These are phyloP conservation scores for Blastosporella zonata DNA, from an alignment of 1,284 basidiomycete species.

Conservation along the genomic window DNA sequence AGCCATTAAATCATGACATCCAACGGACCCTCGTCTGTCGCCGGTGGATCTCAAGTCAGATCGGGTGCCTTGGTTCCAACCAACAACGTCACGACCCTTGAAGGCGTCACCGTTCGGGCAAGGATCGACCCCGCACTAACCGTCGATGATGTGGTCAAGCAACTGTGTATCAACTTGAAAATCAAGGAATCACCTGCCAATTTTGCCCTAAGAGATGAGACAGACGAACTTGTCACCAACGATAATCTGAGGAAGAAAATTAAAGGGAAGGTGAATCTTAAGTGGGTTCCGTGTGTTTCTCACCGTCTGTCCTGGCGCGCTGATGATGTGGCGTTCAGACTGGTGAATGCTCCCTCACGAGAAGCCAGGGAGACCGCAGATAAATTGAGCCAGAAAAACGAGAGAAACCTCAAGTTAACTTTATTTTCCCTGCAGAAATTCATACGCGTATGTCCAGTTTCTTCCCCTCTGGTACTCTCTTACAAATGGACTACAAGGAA, in stretches of 20 bases:
- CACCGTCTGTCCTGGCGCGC: neutral
- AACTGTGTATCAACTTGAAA: slow-evolving; percentile 77
- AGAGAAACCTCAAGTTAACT: slow-evolving; percentile 62
- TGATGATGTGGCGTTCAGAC: slow-evolving; percentile 36
- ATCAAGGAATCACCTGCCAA: slow-evolving; percentile 79
- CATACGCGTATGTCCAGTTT: slow-evolving; percentile 54
- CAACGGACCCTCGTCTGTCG: slow-evolving; percentile 26
- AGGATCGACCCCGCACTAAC: slow-evolving; percentile 78
- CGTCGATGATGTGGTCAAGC: slow-evolving; percentile 76
- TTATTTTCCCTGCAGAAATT: slow-evolving; percentile 83
- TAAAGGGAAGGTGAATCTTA: slow-evolving; percentile 73
- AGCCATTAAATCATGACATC: slow-evolving; percentile 30
- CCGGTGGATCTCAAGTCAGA: slow-evolving; percentile 41
- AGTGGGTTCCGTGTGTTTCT: slow-evolving; percentile 48
- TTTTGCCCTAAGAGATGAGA: slow-evolving; percentile 86
- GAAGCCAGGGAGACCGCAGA: slow-evolving; percentile 81
- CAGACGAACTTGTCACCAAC: slow-evolving; percentile 88
- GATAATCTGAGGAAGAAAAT: slow-evolving; percentile 84
- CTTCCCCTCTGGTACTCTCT: neutral
- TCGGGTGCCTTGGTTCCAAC: slow-evolving; percentile 60
- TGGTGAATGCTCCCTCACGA: slow-evolving; percentile 78
- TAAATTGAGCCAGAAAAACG: slow-evolving; percentile 65
- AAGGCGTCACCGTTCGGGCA: slow-evolving; percentile 70
- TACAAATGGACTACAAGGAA: slow-evolving; percentile 52
- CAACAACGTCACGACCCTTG: slow-evolving; percentile 73